Evolutionary conservation across 2,329 filamentous ascomycete genomes (phyloP), one percentile per base, ranked within the genome.

Genomic region (Pochonia chlamydosporia): DNA sequence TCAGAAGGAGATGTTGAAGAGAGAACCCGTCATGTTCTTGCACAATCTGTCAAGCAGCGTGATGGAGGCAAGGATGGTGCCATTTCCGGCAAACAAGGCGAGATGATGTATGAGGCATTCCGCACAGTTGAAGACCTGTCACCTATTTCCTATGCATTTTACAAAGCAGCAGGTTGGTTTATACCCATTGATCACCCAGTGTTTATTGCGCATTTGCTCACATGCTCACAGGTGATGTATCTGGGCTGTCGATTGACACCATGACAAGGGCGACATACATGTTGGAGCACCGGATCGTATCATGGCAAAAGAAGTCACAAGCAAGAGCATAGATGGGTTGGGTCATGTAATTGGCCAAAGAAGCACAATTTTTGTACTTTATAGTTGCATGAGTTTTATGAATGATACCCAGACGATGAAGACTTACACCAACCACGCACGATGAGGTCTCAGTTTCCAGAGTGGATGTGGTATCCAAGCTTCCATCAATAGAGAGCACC

Each of bases 181-280:
- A 23, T 25, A 21, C n/a, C 21, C 39, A n/a, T 14, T 11, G 33
- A 33, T 28, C 21, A 16, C 5, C 10, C 40, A 20, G 1, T 26
- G 6, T 42, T n/a, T 7, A 26, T 16, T 28, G 10, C 25, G 9
- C 25, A 7, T 23, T 13, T 18, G 18, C 49, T 51, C 28, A 54
- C n/a, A 39, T 28, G 3, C 39, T 11, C 24, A 20, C 37, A 64
- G 67, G 60, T 25, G 56, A 59, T 8, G 50, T 56, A n/a, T 56
- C 62, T 8, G 68, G 66, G 4, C 48, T 68, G 8, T 59, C 66
- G 4, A 52, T 68, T 4, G 58, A 63, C 5, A 60, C 63, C 26
- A 53, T 63, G 14, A 58, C 67, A 3, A 56, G 61, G 23, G 65
- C 66, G 23, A 63, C 70, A 7, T 68, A 69, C 50, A 67, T 63